These are phyloP conservation scores for Nematocida ausubeli DNA, from an alignment of 371 early-diverging fungal genomes.

Conservation along the genomic window DNA sequence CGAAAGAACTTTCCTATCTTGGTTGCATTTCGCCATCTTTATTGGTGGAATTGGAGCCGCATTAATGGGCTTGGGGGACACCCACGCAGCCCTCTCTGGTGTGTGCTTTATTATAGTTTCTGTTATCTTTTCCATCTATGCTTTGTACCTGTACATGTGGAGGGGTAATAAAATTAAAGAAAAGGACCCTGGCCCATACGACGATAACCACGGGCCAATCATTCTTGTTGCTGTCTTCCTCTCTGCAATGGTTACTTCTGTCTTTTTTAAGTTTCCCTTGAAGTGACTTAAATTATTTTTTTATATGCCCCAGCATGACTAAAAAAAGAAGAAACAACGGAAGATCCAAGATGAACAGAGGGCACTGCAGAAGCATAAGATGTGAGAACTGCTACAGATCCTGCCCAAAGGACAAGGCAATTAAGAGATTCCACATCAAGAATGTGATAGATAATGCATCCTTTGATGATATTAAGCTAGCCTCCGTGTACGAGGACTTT, in stretches of 20 bases:
- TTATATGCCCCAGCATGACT: conserved; percentile 47
- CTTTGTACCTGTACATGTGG: conserved; percentile 82
- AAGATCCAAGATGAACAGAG: conserved; percentile 93
- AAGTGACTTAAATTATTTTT: conserved; percentile 45
- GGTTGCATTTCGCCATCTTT: conserved; percentile 74
- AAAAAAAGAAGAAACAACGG: conserved; percentile 94
- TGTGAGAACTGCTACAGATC: conserved; percentile 95
- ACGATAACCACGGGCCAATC: conserved; percentile 71
- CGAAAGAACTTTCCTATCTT: conserved; percentile 92
- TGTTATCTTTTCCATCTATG: conserved; percentile 78
- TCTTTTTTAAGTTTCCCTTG: conserved; percentile 75
- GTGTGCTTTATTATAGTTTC: conserved; percentile 76
- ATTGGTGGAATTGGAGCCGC: conserved; percentile 69
- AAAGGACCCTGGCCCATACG: conserved; percentile 68
- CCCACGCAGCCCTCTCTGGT: conserved; percentile 56
- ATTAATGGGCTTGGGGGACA: conserved; percentile 68
- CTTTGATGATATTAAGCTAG: conserved; percentile 85
- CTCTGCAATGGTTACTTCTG: conserved; percentile 79
- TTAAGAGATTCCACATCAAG: conserved; percentile 90
- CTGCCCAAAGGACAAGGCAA: conserved; percentile 97
- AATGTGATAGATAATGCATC: conserved; percentile 96
- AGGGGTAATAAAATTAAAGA: conserved; percentile 72
- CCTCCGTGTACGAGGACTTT: conserved; percentile 85
- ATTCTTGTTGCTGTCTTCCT: conserved; percentile 78
- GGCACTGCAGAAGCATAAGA: conserved; percentile 86